These are phyloP conservation scores for Syzygium syzygioides DNA, from an alignment of 441 rosid species.

Conservation along the genomic window DNA sequence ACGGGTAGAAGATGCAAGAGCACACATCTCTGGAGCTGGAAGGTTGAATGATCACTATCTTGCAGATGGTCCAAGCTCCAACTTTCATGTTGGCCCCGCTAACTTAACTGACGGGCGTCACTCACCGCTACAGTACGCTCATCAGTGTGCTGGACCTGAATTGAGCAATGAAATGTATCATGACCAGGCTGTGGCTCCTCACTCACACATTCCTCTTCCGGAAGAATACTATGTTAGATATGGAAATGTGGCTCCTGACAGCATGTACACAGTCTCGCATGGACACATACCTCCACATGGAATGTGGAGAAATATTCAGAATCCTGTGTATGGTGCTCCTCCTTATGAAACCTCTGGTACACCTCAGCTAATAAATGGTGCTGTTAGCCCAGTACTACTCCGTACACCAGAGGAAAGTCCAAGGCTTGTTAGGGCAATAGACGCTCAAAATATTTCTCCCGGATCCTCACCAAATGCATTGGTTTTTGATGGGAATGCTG, in stretches of 20 bases:
- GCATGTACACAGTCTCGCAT: constrained; percentile 40
- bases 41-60: constrained; percentile 60
- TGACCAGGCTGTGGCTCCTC: constrained; percentile 47
- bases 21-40: constrained; percentile 50
- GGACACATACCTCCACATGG: constrained; percentile 48
- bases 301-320: constrained; percentile 63
- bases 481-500: constrained; percentile 48
- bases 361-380: constrained; percentile 47
- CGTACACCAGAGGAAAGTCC: constrained; percentile 45
- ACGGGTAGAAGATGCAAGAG: constrained; percentile 59
- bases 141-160: constrained; percentile 60
- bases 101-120: constrained; percentile 49
- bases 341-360: constrained; percentile 40
- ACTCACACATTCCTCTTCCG: constrained; percentile 32
- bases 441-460: constrained; percentile 44
- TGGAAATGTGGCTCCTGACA: constrained; percentile 62
- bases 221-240: constrained; percentile 51
- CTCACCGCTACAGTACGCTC: constrained; percentile 31
- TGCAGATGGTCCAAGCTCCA: constrained; percentile 58
- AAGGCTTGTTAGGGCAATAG: constrained; percentile 40
- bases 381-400: constrained; percentile 37
- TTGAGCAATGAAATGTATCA: constrained; percentile 51
- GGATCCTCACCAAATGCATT: constrained; percentile 44
- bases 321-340: constrained; percentile 42
- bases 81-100: constrained; percentile 49